These are phyloP conservation scores for Phalaenopsis equestris DNA, from an alignment of 106 monocot species.

Conservation along the genomic window DNA sequence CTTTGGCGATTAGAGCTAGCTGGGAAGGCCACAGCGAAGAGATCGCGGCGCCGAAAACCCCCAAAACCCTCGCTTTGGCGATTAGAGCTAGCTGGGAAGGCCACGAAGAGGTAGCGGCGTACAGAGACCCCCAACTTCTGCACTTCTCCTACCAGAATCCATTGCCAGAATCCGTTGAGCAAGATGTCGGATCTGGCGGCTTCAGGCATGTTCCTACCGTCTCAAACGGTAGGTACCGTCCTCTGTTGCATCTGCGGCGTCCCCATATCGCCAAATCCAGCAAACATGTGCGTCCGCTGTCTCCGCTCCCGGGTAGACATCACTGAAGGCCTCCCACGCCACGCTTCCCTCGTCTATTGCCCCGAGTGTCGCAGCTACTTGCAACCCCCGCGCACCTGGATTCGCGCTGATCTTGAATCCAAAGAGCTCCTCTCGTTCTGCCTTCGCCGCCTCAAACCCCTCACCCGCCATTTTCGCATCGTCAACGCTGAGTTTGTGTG, in stretches of 20 bases:
- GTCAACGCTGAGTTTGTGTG: slow-evolving; percentile 64
- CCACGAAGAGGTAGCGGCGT: too few species aligned
- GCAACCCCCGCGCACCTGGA: slow-evolving; percentile 45
- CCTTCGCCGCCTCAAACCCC: slow-evolving; percentile 26
- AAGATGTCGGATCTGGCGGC: slow-evolving; percentile 19
- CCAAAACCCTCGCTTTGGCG: too few species aligned
- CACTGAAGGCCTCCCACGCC: slow-evolving; percentile 46
- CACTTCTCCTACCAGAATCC: too few species aligned
- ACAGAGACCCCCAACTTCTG: too few species aligned
- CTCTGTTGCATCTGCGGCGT: slow-evolving; percentile 55
- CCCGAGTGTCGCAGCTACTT: slow-evolving; percentile 57
- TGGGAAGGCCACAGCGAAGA: too few species aligned
- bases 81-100: too few species aligned
- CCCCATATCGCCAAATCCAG: slow-evolving; percentile 37
- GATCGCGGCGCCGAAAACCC: too few species aligned
- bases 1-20: too few species aligned
- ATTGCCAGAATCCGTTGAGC: too few species aligned
- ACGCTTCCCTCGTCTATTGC: slow-evolving; percentile 38
- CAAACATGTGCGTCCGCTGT: slow-evolving; percentile 60
- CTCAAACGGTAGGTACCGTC: slow-evolving; percentile 38
- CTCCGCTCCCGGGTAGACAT: slow-evolving; percentile 44
- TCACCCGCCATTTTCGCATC: slow-evolving; percentile 25
- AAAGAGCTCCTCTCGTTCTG: slow-evolving; percentile 42
- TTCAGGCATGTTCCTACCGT: slow-evolving; percentile 53
- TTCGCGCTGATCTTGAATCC: slow-evolving; percentile 50